A percentile compares a stretch with the other conserved stretches of the same genome.
phyloP scores from a whole-genome alignment of 441 rosid genomes.

The Gossypium schwendimanii region DNA sequence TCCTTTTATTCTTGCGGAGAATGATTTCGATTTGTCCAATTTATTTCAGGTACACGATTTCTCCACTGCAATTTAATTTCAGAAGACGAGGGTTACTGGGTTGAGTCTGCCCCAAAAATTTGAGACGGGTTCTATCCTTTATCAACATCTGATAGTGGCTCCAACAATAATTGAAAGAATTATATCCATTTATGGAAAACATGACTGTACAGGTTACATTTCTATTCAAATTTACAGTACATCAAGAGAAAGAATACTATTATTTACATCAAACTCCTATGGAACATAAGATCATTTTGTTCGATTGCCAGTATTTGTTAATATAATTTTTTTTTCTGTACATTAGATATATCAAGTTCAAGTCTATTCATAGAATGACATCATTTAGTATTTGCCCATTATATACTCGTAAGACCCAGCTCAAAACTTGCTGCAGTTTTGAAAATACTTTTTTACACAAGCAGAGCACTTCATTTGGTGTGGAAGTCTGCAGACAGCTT shows the following conservation, averaged over 20 bases:
- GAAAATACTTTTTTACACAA: slow-evolving; percentile 19
- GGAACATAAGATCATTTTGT: not conserved
- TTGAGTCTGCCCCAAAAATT: not conserved
- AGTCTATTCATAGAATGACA: not conserved
- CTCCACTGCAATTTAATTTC: not conserved
- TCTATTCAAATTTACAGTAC: slow-evolving; percentile 14
- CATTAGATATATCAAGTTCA: slow-evolving; percentile 5
- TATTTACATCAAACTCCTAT: slow-evolving; percentile 6
- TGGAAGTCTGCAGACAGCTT: slow-evolving; percentile 9
- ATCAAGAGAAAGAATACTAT: slow-evolving; percentile 1
- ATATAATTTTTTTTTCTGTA: slow-evolving; percentile 3
- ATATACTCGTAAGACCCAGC: slow-evolving; percentile 17
- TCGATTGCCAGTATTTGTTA: slow-evolving; percentile 4
- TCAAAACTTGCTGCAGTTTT: slow-evolving; percentile 6
- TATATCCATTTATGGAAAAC: not conserved
- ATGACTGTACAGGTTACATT: not conserved
- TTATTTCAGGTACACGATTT: not conserved
- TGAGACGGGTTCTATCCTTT: not conserved
- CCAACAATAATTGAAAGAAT: slow-evolving; percentile 1
- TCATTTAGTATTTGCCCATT: not conserved
- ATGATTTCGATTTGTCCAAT: not conserved
- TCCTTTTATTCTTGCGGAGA: not conserved
- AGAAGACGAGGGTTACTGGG: not conserved
- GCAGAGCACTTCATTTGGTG: slow-evolving; percentile 18
- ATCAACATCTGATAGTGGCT: not conserved